Conservation (phyloP, 257 asterid species). For the Ballota nigra region DNA sequence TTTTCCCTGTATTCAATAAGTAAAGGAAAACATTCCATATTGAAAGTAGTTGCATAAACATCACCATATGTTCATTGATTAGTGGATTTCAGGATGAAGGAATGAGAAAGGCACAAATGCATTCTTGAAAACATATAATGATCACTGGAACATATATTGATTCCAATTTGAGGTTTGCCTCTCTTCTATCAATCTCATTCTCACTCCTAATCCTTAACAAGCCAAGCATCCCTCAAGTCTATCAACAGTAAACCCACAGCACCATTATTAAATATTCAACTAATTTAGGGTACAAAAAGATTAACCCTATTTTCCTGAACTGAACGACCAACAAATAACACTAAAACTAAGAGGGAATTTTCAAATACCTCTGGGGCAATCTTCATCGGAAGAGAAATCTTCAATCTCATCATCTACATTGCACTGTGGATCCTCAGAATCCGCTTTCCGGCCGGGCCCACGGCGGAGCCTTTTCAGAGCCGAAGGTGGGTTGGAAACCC, state of each 20-base stretch:
- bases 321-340: background rate
- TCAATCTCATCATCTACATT: constrained; percentile 79
- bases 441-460: constrained; percentile 37
- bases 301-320: background rate
- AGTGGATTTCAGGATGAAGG: background rate
- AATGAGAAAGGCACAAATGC: background rate
- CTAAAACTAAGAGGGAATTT: background rate
- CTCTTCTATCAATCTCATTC: background rate
- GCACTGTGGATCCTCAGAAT: constrained; percentile 20
- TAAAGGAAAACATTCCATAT: background rate
- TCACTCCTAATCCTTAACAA: background rate
- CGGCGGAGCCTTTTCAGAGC: constrained; percentile 66
- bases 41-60: background rate
- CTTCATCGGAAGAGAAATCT: constrained; percentile 79
- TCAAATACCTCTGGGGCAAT: constrained; percentile 43
- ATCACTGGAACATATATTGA: background rate
- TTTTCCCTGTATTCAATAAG: background rate
- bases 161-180: no score
- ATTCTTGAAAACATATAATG: background rate
- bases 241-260: background rate
- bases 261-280: background rate
- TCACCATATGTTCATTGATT: background rate
- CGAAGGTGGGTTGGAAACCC: constrained; percentile 39
- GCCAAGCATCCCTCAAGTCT: background rate
- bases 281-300: background rate